These are phyloP conservation scores for Leucoagaricus sp. DNA, from an alignment of 1,284 basidiomycete species.

Conservation along the genomic window DNA sequence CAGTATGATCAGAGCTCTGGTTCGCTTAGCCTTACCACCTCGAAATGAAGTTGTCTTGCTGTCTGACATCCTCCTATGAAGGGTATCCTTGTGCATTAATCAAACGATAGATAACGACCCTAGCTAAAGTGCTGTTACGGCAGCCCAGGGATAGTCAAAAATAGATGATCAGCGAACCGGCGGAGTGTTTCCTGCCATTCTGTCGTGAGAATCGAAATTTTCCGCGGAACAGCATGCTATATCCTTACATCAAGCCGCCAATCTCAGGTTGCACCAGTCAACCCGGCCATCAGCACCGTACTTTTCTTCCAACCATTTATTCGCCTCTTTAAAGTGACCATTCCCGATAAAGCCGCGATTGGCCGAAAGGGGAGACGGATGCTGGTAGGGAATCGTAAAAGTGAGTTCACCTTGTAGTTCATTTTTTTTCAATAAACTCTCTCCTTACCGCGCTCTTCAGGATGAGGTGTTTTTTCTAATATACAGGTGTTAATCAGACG, in stretches of 20 bases:
- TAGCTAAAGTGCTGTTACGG: not conserved
- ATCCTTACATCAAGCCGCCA: slow-evolving; percentile 10
- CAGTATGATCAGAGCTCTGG: not conserved
- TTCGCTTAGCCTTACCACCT: not conserved
- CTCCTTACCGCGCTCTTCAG: slow-evolving; percentile 73
- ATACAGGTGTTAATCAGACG: slow-evolving; percentile 14
- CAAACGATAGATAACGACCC: not conserved
- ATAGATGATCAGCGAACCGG: not conserved
- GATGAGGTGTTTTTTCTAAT: slow-evolving; percentile 82
- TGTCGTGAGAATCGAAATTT: slow-evolving; percentile 6
- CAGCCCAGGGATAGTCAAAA: not conserved
- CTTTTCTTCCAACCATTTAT: slow-evolving; percentile 76
- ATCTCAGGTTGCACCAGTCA: slow-evolving; percentile 68
- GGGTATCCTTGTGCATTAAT: not conserved
- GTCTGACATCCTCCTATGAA: not conserved
- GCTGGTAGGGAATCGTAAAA: slow-evolving; percentile 18
- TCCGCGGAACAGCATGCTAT: not conserved
- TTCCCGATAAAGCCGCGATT: slow-evolving; percentile 88
- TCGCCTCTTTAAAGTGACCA: slow-evolving; percentile 87
- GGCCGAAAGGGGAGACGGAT: slow-evolving; percentile 69
- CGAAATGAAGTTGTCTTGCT: not conserved
- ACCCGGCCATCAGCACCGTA: slow-evolving; percentile 75
- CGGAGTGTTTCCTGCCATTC: not conserved
- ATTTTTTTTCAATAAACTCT: slow-evolving; percentile 9
- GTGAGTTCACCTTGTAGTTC: slow-evolving; percentile 1